A percentile compares a stretch with the other conserved stretches of the same genome.
Conservation (phyloP, 2,329 filamentous ascomycete species). For the Cercospora zeina region DNA sequence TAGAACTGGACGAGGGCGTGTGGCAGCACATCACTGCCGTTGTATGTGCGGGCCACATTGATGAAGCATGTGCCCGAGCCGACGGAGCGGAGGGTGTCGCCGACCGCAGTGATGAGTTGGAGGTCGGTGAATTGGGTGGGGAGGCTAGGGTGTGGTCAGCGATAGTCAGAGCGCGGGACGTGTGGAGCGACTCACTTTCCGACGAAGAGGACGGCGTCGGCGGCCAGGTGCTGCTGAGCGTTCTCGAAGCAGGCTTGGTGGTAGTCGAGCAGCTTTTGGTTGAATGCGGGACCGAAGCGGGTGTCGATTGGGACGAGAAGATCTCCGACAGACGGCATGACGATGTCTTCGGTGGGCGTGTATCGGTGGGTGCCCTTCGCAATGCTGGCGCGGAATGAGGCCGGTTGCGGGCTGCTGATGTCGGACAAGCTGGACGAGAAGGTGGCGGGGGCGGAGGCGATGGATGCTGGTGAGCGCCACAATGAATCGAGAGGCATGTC, state of each 20-base stretch:
- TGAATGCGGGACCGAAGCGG: conserved; percentile 6
- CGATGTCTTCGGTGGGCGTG: not conserved
- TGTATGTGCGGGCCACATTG: conserved; percentile 4
- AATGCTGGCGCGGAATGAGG: not conserved
- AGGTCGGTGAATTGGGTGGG: conserved; percentile 1
- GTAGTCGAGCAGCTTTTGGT: conserved; percentile 4
- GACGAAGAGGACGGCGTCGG: conserved; percentile 7
- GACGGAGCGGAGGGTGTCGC: not conserved
- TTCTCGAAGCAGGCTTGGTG: not conserved
- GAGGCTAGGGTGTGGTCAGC: not conserved
- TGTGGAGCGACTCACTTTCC: not conserved
- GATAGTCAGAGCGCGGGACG: not conserved
- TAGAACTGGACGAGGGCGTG: conserved; percentile 4
- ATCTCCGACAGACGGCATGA: not conserved
- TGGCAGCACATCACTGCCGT: not conserved
- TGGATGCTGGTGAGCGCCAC: not conserved
- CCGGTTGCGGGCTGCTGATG: not conserved
- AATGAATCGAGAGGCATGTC: not conserved
- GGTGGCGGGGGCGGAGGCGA: conserved; percentile 1
- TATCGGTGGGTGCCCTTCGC: not conserved
- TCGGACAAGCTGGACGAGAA: conserved; percentile 2
- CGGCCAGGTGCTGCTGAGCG: not conserved
- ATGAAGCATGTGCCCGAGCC: not conserved
- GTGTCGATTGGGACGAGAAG: conserved; percentile 8
- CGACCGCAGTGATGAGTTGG: not conserved